Percentiles rank a stretch among this genome's conserved stretches.
These are phyloP conservation scores for Apophysomyces trapeziformis DNA, from an alignment of 371 early-diverging fungal species.

Conservation along the genomic window DNA sequence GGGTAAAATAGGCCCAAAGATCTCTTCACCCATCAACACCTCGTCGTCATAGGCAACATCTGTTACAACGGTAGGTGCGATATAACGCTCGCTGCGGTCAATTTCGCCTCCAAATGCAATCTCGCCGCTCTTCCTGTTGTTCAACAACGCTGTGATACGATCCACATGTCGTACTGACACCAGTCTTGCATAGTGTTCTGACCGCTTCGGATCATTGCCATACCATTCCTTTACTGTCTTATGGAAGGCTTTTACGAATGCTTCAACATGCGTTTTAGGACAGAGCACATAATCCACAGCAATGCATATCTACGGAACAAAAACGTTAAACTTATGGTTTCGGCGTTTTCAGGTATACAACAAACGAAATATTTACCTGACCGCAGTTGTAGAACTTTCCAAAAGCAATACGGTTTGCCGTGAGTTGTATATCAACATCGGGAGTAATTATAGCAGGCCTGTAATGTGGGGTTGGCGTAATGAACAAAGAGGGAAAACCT, in stretches of 20 bases:
- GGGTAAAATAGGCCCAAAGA: conserved; percentile 88
- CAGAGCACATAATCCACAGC: conserved; percentile 86
- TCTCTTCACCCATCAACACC: conserved; percentile 47
- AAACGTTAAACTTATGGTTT: background rate
- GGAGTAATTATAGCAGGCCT: conserved; percentile 74
- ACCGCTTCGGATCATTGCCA: conserved; percentile 53
- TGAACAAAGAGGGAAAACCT: background rate
- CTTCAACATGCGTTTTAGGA: conserved; percentile 50
- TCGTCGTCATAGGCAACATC: conserved; percentile 26
- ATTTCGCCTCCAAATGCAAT: conserved; percentile 47
- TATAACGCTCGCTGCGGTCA: conserved; percentile 24
- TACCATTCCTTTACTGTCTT: conserved; percentile 54
- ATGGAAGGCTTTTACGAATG: conserved; percentile 55
- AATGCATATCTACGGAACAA: conserved; percentile 69
- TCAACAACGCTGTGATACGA: conserved; percentile 64
- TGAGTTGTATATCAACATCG: conserved; percentile 61
- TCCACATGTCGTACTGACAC: conserved; percentile 73
- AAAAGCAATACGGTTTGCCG: conserved; percentile 79
- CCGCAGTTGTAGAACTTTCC: conserved; percentile 83
- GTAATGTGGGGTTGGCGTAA: background rate
- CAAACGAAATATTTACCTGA: conserved; percentile 53
- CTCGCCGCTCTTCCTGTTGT: conserved; percentile 50
- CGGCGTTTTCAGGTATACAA: background rate
- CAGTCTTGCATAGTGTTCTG: conserved; percentile 67
- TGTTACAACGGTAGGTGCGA: conserved; percentile 23